phyloP scores from a whole-genome alignment of 2,329 filamentous ascomycete genomes.

The Thermomyces lanuginosus region DNA sequence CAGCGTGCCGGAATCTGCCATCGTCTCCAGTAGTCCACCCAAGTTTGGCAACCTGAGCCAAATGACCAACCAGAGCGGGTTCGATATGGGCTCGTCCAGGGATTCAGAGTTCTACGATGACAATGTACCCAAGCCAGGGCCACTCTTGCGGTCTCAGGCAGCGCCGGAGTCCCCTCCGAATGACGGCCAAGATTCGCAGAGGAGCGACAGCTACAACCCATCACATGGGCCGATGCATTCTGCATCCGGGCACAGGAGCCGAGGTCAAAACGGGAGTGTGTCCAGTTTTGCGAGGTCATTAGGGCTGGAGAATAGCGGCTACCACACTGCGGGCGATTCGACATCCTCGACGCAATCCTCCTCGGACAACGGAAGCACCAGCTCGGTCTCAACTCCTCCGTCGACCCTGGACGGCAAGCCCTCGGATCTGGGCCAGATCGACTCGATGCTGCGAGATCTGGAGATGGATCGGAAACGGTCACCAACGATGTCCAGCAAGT shows the following conservation, averaged over 20 bases:
- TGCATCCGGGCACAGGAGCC: constrained; percentile 1
- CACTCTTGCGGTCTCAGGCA: constrained; percentile 7
- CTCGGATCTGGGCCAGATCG: constrained; percentile 27
- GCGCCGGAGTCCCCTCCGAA: no score
- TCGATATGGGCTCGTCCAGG: constrained; percentile 15
- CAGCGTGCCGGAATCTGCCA: constrained; percentile 12
- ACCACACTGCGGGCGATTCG: constrained; percentile 48
- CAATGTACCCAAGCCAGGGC: neutral
- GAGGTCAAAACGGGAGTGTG: constrained; percentile 18
- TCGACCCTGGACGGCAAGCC: constrained; percentile 21
- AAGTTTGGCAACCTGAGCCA: no score
- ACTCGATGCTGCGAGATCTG: constrained; percentile 40
- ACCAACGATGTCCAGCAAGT: constrained; percentile 22
- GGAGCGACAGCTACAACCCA: no score
- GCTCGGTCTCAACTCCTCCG: constrained; percentile 45
- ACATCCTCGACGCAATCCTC: constrained; percentile 49
- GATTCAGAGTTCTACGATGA: no score
- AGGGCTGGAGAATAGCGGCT: constrained; percentile 38
- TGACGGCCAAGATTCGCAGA: no score
- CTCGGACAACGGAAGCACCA: constrained; percentile 43
- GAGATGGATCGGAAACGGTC: constrained; percentile 19
- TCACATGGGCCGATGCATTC: no score
- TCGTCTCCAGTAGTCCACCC: constrained; percentile 11
- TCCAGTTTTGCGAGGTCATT: constrained; percentile 25
- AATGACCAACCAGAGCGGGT: constrained; percentile 13